Evolutionary conservation across 2,329 filamentous ascomycete species (phyloP).

Genomic region (Cytospora piceicola): DNA sequence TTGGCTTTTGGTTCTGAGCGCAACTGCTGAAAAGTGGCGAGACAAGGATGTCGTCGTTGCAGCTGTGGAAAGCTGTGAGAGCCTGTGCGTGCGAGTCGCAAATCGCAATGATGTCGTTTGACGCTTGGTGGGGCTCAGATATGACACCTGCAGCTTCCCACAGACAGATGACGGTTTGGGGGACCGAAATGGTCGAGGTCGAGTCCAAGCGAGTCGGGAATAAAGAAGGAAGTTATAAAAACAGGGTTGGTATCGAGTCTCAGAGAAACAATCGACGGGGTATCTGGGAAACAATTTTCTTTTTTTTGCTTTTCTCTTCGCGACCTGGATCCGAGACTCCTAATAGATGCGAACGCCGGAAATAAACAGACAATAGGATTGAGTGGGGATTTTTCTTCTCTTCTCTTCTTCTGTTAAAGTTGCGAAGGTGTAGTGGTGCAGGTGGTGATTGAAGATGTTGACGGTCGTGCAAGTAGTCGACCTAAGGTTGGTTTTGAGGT

Average conservation of each 20-base stretch:
- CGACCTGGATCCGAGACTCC: slow-evolving; percentile 35
- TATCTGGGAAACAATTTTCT: slow-evolving; percentile 32
- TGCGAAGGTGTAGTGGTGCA: slow-evolving; percentile 8
- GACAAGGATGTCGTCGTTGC: neutral
- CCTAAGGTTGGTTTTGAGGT: neutral
- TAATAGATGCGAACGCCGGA: slow-evolving; percentile 33
- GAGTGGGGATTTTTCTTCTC: slow-evolving; percentile 39
- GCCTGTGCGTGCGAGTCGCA: slow-evolving; percentile 14
- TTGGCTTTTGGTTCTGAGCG: slow-evolving; percentile 32
- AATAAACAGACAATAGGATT: slow-evolving; percentile 36
- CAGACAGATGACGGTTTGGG: slow-evolving; percentile 14
- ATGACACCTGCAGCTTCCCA: slow-evolving; percentile 26
- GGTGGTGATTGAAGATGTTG: slow-evolving; percentile 5
- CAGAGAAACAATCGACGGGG: slow-evolving; percentile 38
- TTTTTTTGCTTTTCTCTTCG: slow-evolving; percentile 22
- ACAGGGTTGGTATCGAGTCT: slow-evolving; percentile 31
- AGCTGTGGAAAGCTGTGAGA: slow-evolving; percentile 7
- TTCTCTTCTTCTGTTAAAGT: slow-evolving; percentile 3
- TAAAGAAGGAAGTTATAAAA: slow-evolving; percentile 21
- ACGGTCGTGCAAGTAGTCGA: neutral
- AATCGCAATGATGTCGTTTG: slow-evolving; percentile 13
- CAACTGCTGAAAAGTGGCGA: neutral
- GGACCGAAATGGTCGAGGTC: slow-evolving; percentile 1
- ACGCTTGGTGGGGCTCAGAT: slow-evolving; percentile 20
- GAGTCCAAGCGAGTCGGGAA: slow-evolving; percentile 28